phyloP scores from a whole-genome alignment of 176 grass and related monocot genomes.

The Aegilops longissima region DNA sequence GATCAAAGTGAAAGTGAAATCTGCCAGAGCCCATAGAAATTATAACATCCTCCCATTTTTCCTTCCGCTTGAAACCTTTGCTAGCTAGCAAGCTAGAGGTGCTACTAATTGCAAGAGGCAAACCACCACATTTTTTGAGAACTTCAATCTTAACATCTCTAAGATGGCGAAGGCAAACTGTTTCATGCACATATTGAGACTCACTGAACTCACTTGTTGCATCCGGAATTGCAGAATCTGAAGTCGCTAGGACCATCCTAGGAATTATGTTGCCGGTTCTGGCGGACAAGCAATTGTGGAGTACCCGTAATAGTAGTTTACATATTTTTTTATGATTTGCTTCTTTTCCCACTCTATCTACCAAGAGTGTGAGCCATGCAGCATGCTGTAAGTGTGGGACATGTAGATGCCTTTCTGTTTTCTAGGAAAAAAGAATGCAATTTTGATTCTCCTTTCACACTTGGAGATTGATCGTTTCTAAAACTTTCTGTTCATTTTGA shows the following conservation, averaged over 20 bases:
- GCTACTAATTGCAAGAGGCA: too few species aligned
- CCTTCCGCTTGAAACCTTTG: too few species aligned
- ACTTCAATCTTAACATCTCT: too few species aligned
- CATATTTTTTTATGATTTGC: not conserved
- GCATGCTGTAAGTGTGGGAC: conserved; percentile 3
- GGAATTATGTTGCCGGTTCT: not conserved
- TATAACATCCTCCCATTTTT: too few species aligned
- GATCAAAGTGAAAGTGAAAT: too few species aligned
- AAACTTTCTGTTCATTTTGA: too few species aligned
- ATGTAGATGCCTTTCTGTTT: not conserved
- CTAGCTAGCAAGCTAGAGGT: too few species aligned
- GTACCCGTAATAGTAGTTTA: not conserved
- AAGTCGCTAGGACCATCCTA: conserved; percentile 53
- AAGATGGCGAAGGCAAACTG: too few species aligned
- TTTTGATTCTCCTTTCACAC: not conserved
- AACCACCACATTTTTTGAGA: too few species aligned
- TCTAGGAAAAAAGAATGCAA: not conserved
- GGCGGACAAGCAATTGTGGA: not conserved
- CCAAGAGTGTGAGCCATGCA: not conserved
- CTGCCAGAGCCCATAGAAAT: too few species aligned
- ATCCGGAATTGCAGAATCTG: conserved; percentile 62
- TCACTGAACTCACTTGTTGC: not conserved
- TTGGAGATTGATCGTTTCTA: too few species aligned
- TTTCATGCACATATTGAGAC: too few species aligned
- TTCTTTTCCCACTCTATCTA: not conserved